A percentile compares a stretch with the other conserved stretches of the same genome.
phyloP scores from a whole-genome alignment of 2,329 filamentous ascomycete species.

The Keithomyces neogunnii region DNA sequence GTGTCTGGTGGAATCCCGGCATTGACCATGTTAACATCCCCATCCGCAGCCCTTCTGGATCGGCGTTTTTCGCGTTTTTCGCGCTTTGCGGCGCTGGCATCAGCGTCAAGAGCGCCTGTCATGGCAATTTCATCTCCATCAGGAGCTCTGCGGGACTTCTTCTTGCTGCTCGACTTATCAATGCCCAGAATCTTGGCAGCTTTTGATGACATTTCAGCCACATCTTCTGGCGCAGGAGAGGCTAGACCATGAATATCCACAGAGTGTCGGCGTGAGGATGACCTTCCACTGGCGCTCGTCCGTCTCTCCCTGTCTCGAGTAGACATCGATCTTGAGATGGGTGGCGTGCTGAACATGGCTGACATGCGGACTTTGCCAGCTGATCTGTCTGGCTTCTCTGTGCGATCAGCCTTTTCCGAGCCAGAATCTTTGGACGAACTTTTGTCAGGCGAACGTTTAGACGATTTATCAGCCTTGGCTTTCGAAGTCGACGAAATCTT shows the following conservation, averaged over 20 bases:
- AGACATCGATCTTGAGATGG: constrained; percentile 60
- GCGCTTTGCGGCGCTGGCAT: constrained; percentile 19
- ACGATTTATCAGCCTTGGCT: constrained; percentile 56
- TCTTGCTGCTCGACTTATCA: constrained; percentile 31
- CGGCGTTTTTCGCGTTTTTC: constrained; percentile 21
- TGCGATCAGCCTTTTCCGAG: constrained; percentile 59
- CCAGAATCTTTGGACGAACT: constrained; percentile 58
- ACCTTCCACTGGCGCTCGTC: constrained; percentile 42
- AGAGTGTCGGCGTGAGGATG: constrained; percentile 63
- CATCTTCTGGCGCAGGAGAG: constrained; percentile 65
- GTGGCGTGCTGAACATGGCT: constrained; percentile 61
- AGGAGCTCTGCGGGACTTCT: constrained; percentile 36
- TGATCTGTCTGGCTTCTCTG: constrained; percentile 33
- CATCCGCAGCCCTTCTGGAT: constrained; percentile 25
- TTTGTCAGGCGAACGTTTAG: constrained; percentile 46
- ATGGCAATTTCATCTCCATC: constrained; percentile 44
- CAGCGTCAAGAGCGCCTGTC: constrained; percentile 32
- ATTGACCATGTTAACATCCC: constrained; percentile 27
- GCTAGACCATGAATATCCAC: constrained; percentile 57
- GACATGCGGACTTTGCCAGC: constrained; percentile 45
- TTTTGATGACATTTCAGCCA: constrained; percentile 59
- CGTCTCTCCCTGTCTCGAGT: constrained; percentile 50
- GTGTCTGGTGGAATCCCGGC: constrained; percentile 22
- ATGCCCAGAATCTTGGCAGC: constrained; percentile 69
- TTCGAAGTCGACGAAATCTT: constrained; percentile 40